Percentiles rank a stretch among this genome's conserved stretches.
These are phyloP conservation scores for Carex littledalei DNA, from an alignment of 176 grass and related monocot species.

Conservation along the genomic window DNA sequence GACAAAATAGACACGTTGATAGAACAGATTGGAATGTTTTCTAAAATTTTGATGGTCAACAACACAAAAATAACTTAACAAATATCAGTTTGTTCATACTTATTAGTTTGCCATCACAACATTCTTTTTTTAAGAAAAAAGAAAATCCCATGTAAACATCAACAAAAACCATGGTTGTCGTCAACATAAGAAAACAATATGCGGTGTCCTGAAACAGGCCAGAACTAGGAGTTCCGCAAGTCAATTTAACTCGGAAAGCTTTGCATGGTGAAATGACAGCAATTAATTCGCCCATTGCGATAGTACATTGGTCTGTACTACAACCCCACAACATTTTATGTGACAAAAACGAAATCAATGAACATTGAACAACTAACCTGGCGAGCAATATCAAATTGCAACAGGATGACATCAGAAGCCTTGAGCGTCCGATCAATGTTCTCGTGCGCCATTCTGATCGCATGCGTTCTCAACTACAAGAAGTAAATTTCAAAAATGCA, in stretches of 20 bases:
- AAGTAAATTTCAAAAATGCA: background rate
- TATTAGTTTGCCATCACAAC: background rate
- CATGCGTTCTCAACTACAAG: conserved; percentile 70
- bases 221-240: background rate
- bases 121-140: background rate
- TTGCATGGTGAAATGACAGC: background rate
- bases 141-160: background rate
- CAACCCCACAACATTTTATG: background rate
- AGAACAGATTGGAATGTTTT: background rate
- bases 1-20: background rate
- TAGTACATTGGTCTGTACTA: background rate
- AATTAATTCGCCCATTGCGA: background rate
- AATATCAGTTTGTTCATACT: background rate
- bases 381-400: conserved; percentile 64
- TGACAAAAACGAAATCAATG: background rate
- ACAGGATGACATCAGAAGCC: conserved; percentile 50
- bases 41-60: background rate
- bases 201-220: background rate
- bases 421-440: conserved; percentile 81
- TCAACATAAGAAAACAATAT: background rate
- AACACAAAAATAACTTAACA: background rate
- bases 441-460: conserved; percentile 75
- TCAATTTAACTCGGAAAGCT: background rate
- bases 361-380: conserved; percentile 32
- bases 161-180: background rate